Base-by-base conservation (phyloP, 192 early-diverging fungal genomes). In the Backusella parvicylindrica region DNA sequence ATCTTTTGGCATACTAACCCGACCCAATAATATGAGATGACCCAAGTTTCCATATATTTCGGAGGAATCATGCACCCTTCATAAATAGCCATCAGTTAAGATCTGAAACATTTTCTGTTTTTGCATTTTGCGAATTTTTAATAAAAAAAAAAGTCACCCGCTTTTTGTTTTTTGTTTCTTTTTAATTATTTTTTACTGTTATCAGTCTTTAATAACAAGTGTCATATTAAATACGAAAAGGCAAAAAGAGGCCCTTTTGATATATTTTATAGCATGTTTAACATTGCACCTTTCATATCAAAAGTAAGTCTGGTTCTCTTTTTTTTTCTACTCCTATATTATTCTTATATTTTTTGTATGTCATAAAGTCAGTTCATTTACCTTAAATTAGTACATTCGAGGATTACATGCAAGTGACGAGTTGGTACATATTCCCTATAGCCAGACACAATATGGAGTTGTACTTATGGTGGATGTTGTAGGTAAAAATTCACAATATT, bases 381-480 rank as follows among this genome's bases (percentile, higher is more conserved):
- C 6, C 50, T 23, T 26, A 60, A 23, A 56, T 73, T 75, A 84
- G 74, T 87, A 83, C 75, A 84, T 87, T 41, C 76, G 85, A 16
- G 66, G 68, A 66, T 75, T 87, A 21, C 83, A 87, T 75, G 70
- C 47, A 6, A 49, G 77, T 28, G 76, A 83, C 33, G 84, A 84
- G 9, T 31, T 33, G 3, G 53, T 82, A 13, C 33, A 76, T 12
- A 78, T 81, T 26, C 86, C 86, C 2, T 85, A 83, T 47, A 71
- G 68, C 11, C 75, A 80, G 63, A 87, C 79, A 8, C 83, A 87
- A 49, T 87, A 85, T 73, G 86, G 84, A 0, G 86, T 83, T 8
- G 86, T 87, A 6, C 74, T 87, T 12, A 87, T 87, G 86, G 86
- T 83, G 11, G 86, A 87, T 60, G 83, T 87, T 70, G 83, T 77